Conservation (phyloP, 2,329 filamentous ascomycete species). For the Sphaerostilbella broomeana region DNA sequence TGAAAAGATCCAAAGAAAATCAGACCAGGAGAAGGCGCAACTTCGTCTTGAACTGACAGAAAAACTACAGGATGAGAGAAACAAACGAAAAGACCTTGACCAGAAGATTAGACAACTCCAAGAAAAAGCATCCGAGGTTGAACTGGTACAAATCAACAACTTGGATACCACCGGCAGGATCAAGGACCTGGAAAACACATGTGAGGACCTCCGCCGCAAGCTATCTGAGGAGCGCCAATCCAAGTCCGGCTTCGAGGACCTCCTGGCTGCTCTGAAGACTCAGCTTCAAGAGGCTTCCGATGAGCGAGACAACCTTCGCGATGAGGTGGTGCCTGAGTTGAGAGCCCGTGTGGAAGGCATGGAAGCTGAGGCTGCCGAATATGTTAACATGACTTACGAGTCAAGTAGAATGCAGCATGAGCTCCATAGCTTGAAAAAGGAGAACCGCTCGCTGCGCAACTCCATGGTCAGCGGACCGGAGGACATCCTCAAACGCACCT, state of each 20-base stretch:
- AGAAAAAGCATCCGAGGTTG: slow-evolving; percentile 62
- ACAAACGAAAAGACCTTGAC: slow-evolving; percentile 68
- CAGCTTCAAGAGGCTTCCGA: slow-evolving; percentile 78
- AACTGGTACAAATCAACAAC: slow-evolving; percentile 48
- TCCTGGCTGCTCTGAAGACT: slow-evolving; percentile 73
- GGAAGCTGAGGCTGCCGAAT: slow-evolving; percentile 65
- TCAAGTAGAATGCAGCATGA: slow-evolving; percentile 84
- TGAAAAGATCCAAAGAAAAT: slow-evolving; percentile 72
- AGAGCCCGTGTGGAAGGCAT: slow-evolving; percentile 70
- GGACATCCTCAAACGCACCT: slow-evolving; percentile 20
- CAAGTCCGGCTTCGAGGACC: slow-evolving; percentile 90
- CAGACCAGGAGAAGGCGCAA: slow-evolving; percentile 86
- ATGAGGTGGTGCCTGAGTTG: slow-evolving; percentile 78
- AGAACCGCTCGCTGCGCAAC: slow-evolving; percentile 55
- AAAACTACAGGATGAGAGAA: slow-evolving; percentile 81
- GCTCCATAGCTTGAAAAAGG: slow-evolving; percentile 60
- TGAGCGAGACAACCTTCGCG: slow-evolving; percentile 85
- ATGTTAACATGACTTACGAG: slow-evolving; percentile 70
- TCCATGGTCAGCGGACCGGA: slow-evolving; percentile 17
- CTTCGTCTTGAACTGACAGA: slow-evolving; percentile 77
- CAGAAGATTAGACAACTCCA: slow-evolving; percentile 77
- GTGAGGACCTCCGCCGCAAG: slow-evolving; percentile 77
- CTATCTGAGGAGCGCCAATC: slow-evolving; percentile 78
- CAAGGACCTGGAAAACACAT: slow-evolving; percentile 69
- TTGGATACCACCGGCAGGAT: slow-evolving; percentile 55